Base-by-base conservation (phyloP, 129 eudicot species). In the Chrysanthemum lavandulifolium region DNA sequence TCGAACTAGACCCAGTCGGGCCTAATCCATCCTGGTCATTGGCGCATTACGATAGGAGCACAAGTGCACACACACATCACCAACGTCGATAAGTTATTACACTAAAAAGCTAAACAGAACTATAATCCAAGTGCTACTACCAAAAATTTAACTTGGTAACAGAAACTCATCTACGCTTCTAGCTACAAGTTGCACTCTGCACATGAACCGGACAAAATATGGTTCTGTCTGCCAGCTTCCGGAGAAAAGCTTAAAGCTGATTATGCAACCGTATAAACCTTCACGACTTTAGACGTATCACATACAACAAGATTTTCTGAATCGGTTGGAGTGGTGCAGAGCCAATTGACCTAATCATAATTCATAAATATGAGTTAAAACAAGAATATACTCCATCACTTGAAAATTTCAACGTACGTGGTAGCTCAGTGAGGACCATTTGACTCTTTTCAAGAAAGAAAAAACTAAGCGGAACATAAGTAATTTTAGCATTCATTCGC, bases 261-360 rank as follows among this genome's bases (percentile, higher is more conserved):
- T 77, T 71, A 92, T 11, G 84, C 82, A 64, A 95, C 76, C 4
- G 91, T 95, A 74, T 91, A 95, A 75, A 95, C 94, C 86, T 95
- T 95, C 70, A 95, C 97, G 43, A 91, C 82, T 79, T 88, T 95
- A 29, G 99, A 95, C 5, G 97, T 91, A 78, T 95, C 99, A 68
- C 99, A 95, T 6, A 95, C 79, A 25, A 95, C 85, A 65, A 95
- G 90, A 53, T 95, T 95, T 56, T 95, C 99, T 6, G 97, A 84
- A 79, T 90, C 97, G 51, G 83, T 54, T 6, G 99, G 91, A 57
- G 97, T 84, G 8, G 95, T 86, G 84, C 99, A 95, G 13, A 95
- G 95, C 99, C 97, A 90, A 73, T 95, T 95, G 15, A 91, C 97
- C 99, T 95, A 84, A 13, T 61, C 50, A 73, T 49, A 45, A 64